Evolutionary conservation across 192 early-diverging fungal genomes (phyloP).

Genomic region (Coemansia sp.): DNA sequence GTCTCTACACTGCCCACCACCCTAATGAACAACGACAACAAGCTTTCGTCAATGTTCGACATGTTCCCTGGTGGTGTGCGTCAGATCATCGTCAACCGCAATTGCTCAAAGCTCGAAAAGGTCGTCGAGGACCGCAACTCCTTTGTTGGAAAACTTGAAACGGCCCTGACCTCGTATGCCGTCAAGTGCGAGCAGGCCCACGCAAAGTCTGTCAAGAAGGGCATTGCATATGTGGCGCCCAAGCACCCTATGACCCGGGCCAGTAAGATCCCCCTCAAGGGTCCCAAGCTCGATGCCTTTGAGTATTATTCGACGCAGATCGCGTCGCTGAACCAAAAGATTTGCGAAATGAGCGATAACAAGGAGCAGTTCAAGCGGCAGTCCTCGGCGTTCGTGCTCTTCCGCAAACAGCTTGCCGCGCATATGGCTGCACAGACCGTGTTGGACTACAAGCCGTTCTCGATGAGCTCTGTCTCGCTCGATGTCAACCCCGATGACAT

Average conservation of each 20-base stretch:
- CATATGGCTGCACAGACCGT: slow-evolving; percentile 79
- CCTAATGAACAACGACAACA: slow-evolving; percentile 55
- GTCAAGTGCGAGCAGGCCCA: slow-evolving; percentile 50
- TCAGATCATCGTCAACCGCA: slow-evolving; percentile 67
- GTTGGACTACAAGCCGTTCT: slow-evolving; percentile 63
- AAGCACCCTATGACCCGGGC: slow-evolving; percentile 61
- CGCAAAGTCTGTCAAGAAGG: slow-evolving; percentile 42
- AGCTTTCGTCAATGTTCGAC: slow-evolving; percentile 58
- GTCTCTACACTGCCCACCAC: slow-evolving; percentile 69
- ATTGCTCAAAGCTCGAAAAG: slow-evolving; percentile 59
- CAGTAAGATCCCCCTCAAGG: slow-evolving; percentile 51
- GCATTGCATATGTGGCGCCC: slow-evolving; percentile 20
- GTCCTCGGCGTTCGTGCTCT: slow-evolving; percentile 87
- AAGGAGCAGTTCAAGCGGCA: slow-evolving; percentile 44
- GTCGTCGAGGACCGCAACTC: slow-evolving; percentile 59
- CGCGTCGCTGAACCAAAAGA: slow-evolving; percentile 44
- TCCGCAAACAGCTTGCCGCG: slow-evolving; percentile 74
- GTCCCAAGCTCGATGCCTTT: slow-evolving; percentile 69
- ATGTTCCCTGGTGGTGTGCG: slow-evolving; percentile 75
- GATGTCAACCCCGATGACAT: slow-evolving; percentile 76
- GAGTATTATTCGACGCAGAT: slow-evolving; percentile 41
- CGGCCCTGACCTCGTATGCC: slow-evolving; percentile 56
- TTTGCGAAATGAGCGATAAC: slow-evolving; percentile 49
- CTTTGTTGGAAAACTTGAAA: slow-evolving; percentile 57
- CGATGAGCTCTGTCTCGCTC: slow-evolving; percentile 68